Evolutionary conservation across 306 rosid species (phyloP), one percentile per base, ranked within the genome.

Genomic region (Leucaena leucocephala): DNA sequence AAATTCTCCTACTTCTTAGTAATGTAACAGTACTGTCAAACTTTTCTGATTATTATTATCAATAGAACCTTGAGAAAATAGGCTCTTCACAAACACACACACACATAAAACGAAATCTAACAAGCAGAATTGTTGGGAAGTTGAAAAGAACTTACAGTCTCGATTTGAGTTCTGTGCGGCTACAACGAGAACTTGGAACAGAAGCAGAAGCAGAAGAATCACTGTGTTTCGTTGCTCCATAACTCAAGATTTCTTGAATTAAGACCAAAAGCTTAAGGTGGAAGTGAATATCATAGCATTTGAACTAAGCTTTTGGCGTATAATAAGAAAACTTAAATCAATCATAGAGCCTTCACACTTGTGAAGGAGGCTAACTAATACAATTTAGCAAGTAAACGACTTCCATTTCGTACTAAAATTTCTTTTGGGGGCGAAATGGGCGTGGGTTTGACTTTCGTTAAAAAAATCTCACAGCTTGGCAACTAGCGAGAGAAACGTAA

Each of bases 61-160:
- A 58, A 22, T 4, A 58, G 14, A 58, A 22, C 11, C 64, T 10
- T n/a, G 2, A 58, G 36, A 22, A 22, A 71, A 46, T 62, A 79
- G 33, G 11, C 44, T 73, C 68, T 64, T 45, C 19, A 4, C 49
- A 68, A 49, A 65, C 27, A 27, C 27, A 1, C 27, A 1, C 27
- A 1, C 27, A 68, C 15, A 22, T 72, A 54, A 72, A 67, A 76
- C 76, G 36, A 76, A 22, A 59, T 81, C 4, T 50, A 22, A 50
- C 22, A 61, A 22, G 0, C 8, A 33, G 63, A 75, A 42, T 57
- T 58, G 74, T 75, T 73, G 40, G 65, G 48, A 27, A 57, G 64
- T 75, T 62, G 42, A 74, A 39, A 44, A 68, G 74, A 83, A 77
- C 89, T 84, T 81, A 84, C 90, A 71, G 75, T 86, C 90, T 72